phyloP scores from a whole-genome alignment of 169 alveolate genomes.

The Theileria annulata region DNA sequence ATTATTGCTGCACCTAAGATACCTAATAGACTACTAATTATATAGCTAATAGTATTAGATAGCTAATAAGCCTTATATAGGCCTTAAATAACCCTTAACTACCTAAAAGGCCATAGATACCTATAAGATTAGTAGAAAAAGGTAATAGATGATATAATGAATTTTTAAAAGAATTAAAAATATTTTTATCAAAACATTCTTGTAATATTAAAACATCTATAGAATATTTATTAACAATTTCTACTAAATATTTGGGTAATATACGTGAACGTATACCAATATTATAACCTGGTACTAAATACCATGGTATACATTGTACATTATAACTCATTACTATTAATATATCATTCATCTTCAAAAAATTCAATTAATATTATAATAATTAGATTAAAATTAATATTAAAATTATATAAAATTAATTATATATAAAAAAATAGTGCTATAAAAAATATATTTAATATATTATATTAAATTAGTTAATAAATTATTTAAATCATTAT shows the following conservation, averaged over 20 bases:
- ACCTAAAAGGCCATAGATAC: too few relatives aligned
- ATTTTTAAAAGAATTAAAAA: conserved; percentile 30
- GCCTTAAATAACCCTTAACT: too few relatives aligned
- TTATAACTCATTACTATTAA: conserved; percentile 68
- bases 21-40: too few relatives aligned
- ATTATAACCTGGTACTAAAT: conserved; percentile 27
- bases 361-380: too few relatives aligned
- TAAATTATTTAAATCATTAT: background rate
- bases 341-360: background rate
- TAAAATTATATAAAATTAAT: too few relatives aligned
- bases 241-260: conserved; percentile 29
- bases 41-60: too few relatives aligned
- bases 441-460: too few relatives aligned
- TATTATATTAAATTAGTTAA: too few relatives aligned
- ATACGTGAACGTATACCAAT: background rate
- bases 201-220: conserved; percentile 68
- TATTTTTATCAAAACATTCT: conserved; percentile 56
- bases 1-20: too few relatives aligned
- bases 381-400: too few relatives aligned
- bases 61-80: too few relatives aligned
- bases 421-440: too few relatives aligned
- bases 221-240: conserved; percentile 40
- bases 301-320: conserved; percentile 62
- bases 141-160: conserved; percentile 26
- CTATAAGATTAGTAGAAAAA: conserved; percentile 47